Base-by-base conservation (phyloP, 1,139 yeast genomes). In the Saccharomyces hybrid region DNA sequence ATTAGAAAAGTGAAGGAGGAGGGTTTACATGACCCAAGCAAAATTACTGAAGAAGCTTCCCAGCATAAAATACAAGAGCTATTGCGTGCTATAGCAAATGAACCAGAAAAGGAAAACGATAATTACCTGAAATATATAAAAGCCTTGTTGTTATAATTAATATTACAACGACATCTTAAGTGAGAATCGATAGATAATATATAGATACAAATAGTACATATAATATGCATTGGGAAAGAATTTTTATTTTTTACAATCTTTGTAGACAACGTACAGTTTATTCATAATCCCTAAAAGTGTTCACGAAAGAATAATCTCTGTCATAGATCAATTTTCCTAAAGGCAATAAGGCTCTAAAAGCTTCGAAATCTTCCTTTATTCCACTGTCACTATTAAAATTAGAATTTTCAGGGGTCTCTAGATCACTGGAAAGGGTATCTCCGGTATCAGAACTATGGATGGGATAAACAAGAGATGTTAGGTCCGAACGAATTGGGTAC, bases 1-100 rank as follows among this genome's bases (percentile, higher is more conserved):
- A 82, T 75, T 53, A 47, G 66, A 1, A 68, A 71, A 13, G 80
- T 85, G 44, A 79, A 75, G 46, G 72, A 74, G 41, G 74, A 73
- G 53, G 62, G 66, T 2, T 52, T 65, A 4, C 58, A 59, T 32
- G 56, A 58, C 38, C 55, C 57, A 25, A 52, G 55, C 9, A 55
- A 55, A n/a, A 49, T 66, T 8, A 57, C 64, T 1, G 66, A 65
- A 26, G 64, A 63, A 46, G 50, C 52, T 5, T 54, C 62, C 44
- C 68, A 65, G 49, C 51, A 53, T 14, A 61, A 58, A 34, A 57
- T 65, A 5, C 61, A 60, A 47, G 60, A 62, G 7, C 52, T 66
- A n/a, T 53, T 66, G 29, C 54, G 55, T 9, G 47, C 55, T 2
- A 47, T 61, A 26, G 51, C 65, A 3, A 28, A 53, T 13, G 56